These are phyloP conservation scores for Erysimum pusillum DNA, from an alignment of 441 rosid genomes.

Conservation along the genomic window DNA sequence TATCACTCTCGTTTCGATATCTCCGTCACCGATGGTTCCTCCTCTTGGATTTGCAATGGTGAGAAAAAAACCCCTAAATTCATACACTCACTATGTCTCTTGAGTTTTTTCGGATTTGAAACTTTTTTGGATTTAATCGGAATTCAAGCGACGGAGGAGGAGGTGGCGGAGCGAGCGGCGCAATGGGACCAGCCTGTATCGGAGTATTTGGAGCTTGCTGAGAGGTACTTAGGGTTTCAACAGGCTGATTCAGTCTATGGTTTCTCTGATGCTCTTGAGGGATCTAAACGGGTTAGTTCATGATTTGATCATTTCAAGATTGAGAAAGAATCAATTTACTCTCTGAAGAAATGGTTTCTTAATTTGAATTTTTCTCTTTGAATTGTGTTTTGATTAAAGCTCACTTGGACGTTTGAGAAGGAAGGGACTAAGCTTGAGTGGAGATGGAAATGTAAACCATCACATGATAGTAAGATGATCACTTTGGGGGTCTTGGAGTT, in stretches of 20 bases:
- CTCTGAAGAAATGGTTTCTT: not conserved
- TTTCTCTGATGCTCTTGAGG: conserved; percentile 75
- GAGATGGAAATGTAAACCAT: conserved; percentile 83
- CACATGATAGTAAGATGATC: conserved; percentile 58
- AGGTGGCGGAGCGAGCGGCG: conserved; percentile 80
- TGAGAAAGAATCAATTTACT: not conserved
- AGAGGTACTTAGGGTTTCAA: conserved; percentile 78
- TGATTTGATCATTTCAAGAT: not conserved
- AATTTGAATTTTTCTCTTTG: not conserved
- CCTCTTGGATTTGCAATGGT: conserved; percentile 83
- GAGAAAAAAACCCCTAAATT: not conserved
- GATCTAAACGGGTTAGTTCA: conserved; percentile 65
- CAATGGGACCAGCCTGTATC: conserved; percentile 86
- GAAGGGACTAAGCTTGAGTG: conserved; percentile 90
- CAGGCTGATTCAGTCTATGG: conserved; percentile 69
- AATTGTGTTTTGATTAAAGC: conserved; percentile 51
- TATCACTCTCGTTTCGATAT: conserved; percentile 64
- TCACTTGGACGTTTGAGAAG: conserved; percentile 90
- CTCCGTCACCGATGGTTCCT: conserved; percentile 81
- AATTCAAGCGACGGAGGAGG: conserved; percentile 72
- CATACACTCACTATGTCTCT: not conserved
- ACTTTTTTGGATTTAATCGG: not conserved
- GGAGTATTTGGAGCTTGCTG: conserved; percentile 70
- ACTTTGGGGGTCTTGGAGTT: conserved; percentile 75
- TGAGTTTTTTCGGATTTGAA: not conserved